A percentile compares a stretch with the other conserved stretches of the same genome.
Conservation (phyloP, 306 rosid species). For the Ormosia emarginata region DNA sequence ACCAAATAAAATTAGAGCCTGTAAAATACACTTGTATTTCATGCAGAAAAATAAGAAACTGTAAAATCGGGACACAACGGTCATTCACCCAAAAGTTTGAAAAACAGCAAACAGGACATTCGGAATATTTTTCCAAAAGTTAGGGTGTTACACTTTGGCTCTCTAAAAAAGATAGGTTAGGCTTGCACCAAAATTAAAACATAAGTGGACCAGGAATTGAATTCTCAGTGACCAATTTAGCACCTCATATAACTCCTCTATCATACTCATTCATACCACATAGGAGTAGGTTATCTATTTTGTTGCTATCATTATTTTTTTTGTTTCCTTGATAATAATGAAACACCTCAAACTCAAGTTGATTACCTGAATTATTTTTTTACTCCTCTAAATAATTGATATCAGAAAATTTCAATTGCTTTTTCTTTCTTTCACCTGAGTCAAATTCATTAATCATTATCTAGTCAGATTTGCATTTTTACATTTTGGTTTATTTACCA, state of each 20-base stretch:
- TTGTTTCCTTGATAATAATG: background rate
- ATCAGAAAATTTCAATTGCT: background rate
- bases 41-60: too few relatives aligned
- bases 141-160: too few relatives aligned
- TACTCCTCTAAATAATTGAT: background rate
- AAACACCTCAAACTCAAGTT: background rate
- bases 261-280: background rate
- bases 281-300: background rate
- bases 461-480: constrained; percentile 16
- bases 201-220: constrained; percentile 17
- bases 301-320: background rate
- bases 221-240: background rate
- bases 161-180: too few relatives aligned
- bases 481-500: background rate
- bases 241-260: constrained; percentile 15
- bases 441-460: background rate
- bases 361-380: background rate
- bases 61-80: too few relatives aligned
- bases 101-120: too few relatives aligned
- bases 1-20: too few relatives aligned
- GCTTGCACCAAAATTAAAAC: background rate
- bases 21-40: too few relatives aligned
- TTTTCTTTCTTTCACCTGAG: background rate
- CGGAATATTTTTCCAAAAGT: too few relatives aligned
- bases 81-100: too few relatives aligned